Percentiles rank a stretch among this genome's conserved stretches.
These are phyloP conservation scores for Trichosporon asahii DNA, from an alignment of 1,284 basidiomycete genomes.

Conservation along the genomic window DNA sequence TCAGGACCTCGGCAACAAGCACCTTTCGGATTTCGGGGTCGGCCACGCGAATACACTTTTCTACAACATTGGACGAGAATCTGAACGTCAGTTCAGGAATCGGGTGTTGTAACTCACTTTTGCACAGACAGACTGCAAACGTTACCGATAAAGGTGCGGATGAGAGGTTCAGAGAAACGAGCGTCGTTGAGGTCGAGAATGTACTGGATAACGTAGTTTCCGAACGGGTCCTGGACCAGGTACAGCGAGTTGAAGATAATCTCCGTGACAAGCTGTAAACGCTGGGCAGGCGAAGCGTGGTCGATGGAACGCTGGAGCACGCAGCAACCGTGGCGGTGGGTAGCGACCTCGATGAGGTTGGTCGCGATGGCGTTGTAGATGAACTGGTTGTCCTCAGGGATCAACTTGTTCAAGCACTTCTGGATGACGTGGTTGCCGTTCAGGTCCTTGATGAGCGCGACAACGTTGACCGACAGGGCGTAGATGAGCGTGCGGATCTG, in stretches of 20 bases:
- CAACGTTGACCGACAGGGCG: slow-evolving; percentile 94
- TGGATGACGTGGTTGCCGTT: slow-evolving; percentile 99
- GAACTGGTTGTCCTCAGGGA: slow-evolving; percentile 98
- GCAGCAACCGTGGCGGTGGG: slow-evolving; percentile 98
- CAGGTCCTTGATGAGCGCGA: slow-evolving; percentile 98
- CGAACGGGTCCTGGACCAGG: slow-evolving; percentile 97
- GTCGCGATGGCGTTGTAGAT: slow-evolving; percentile 99
- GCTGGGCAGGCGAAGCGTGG: slow-evolving; percentile 81
- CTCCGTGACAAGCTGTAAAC: slow-evolving; percentile 95
- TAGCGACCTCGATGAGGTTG: slow-evolving; percentile 98
- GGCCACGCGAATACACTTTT: slow-evolving; percentile 92
- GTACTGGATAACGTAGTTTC: slow-evolving; percentile 65
- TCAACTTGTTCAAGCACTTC: slow-evolving; percentile 97
- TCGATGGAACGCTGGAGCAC: slow-evolving; percentile 98
- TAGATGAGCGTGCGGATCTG: slow-evolving; percentile 98
- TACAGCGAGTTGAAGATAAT: slow-evolving; percentile 98
- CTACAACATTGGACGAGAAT: slow-evolving; percentile 44
- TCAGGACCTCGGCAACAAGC: slow-evolving; percentile 92
- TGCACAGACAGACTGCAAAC: slow-evolving; percentile 97
- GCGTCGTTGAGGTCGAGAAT: slow-evolving; percentile 97
- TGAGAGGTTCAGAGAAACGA: slow-evolving; percentile 94
- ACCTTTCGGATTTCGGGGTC: slow-evolving; percentile 91
- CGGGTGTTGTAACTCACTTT: slow-evolving; percentile 70
- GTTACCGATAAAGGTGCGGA: slow-evolving; percentile 96
- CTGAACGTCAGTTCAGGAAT: slow-evolving; percentile 16